Conservation (phyloP, 345 rosid genomes). For the Brassica incana region DNA sequence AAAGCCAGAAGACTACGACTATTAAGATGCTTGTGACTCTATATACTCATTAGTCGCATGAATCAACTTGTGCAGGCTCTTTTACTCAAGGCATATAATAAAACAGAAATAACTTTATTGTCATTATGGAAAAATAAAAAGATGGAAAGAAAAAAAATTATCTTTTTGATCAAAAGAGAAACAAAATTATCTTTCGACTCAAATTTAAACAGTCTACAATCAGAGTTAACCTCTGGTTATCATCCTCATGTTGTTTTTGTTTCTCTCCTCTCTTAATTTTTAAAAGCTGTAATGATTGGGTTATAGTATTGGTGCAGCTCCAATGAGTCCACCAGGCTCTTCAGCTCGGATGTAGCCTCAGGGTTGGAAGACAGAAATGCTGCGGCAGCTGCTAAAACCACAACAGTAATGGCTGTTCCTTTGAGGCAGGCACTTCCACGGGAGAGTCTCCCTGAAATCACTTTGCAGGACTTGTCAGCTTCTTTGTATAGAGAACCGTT, state of each 20-base stretch:
- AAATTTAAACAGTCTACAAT: constrained; percentile 2
- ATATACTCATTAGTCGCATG: constrained; percentile 1
- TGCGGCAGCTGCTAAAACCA: not conserved
- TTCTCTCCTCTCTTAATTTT: constrained; percentile 23
- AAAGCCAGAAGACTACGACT: constrained; percentile 72
- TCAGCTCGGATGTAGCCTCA: constrained; percentile 31
- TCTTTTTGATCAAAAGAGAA: too few relatives aligned
- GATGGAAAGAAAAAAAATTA: not conserved
- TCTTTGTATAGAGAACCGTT: not conserved
- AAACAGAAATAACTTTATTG: constrained; percentile 34
- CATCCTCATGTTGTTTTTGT: not conserved
- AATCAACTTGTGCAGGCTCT: constrained; percentile 15
- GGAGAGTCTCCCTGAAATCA: not conserved
- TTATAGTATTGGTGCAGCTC: constrained; percentile 20
- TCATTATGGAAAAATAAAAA: not conserved
- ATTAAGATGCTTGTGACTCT: constrained; percentile 9
- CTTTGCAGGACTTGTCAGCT: not conserved
- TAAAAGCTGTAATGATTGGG: constrained; percentile 22
- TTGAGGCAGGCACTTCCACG: not conserved
- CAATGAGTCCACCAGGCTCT: constrained; percentile 28
- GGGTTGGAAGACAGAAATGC: constrained; percentile 35
- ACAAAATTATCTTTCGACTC: constrained; percentile 18
- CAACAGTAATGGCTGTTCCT: not conserved
- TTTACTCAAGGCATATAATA: constrained; percentile 12
- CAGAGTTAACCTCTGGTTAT: constrained; percentile 31